Percentiles rank a stretch among this genome's conserved stretches.
Conservation (phyloP, 192 early-diverging fungal species). For the Mortierella antarctica region DNA sequence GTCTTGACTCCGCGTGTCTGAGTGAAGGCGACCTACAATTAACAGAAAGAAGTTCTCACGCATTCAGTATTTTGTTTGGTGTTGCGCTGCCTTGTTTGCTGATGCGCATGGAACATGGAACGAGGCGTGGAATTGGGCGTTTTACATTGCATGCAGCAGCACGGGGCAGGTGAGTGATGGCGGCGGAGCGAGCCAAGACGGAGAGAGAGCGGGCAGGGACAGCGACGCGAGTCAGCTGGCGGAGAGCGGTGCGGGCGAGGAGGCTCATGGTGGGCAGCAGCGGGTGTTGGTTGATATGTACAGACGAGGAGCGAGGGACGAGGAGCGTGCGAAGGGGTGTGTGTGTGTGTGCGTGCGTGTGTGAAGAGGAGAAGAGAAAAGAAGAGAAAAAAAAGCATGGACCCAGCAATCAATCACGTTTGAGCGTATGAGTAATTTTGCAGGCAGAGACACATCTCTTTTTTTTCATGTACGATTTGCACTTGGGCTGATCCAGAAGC, state of each 20-base stretch:
- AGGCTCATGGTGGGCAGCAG: slow-evolving; percentile 24
- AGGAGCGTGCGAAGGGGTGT: background rate
- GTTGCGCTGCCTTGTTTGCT: no score
- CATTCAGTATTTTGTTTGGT: background rate
- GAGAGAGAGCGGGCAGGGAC: slow-evolving; percentile 32
- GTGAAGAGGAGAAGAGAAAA: no score
- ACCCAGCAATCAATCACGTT: no score
- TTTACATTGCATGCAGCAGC: slow-evolving; percentile 39
- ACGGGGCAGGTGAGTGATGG: slow-evolving; percentile 13
- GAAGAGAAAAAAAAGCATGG: no score
- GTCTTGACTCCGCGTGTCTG: slow-evolving; percentile 89
- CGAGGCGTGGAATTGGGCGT: no score
- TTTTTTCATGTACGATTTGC: no score
- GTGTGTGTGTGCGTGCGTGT: no score
- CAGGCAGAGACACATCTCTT: no score
- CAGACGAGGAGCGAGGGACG: background rate
- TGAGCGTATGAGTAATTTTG: no score
- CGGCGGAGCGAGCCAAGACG: slow-evolving; percentile 19
- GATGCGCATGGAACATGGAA: background rate
- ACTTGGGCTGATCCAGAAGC: no score
- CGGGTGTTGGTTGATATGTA: background rate
- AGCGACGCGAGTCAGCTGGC: slow-evolving; percentile 37
- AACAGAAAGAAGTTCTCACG: background rate
- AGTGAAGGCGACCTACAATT: slow-evolving; percentile 19
- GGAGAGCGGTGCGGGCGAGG: slow-evolving; percentile 27